Conservation (phyloP, 306 rosid genomes). For the Lotus japonicus region DNA sequence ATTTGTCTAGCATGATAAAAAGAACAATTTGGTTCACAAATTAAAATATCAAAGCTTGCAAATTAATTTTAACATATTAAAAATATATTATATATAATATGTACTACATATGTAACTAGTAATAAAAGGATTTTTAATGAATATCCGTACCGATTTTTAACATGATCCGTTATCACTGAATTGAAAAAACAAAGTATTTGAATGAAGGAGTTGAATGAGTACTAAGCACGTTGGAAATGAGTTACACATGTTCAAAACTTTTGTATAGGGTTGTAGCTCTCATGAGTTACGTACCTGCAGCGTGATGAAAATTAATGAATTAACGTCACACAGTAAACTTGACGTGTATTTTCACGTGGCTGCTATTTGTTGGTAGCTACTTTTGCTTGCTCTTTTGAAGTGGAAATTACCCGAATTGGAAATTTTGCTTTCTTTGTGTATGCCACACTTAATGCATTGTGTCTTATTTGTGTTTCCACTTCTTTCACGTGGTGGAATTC, state of each 20-base stretch:
- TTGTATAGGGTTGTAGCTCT: conserved; percentile 7
- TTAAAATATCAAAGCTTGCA: too few relatives aligned
- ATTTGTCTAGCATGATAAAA: too few relatives aligned
- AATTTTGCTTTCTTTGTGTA: conserved; percentile 22
- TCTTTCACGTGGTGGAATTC: conserved; percentile 27
- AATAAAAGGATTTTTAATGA: too few relatives aligned
- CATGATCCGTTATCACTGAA: too few relatives aligned
- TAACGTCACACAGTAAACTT: conserved; percentile 11
- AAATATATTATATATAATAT: too few relatives aligned
- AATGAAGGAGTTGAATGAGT: too few relatives aligned
- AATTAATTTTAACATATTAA: too few relatives aligned
- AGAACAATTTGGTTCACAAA: too few relatives aligned
- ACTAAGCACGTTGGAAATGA: conserved; percentile 34
- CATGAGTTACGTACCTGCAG: conserved; percentile 13
- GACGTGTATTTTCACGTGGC: conserved; percentile 25
- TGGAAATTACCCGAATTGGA: conserved; percentile 8
- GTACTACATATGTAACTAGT: too few relatives aligned
- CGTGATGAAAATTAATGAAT: neutral
- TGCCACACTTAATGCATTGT: conserved; percentile 18
- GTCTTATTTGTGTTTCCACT: conserved; percentile 9
- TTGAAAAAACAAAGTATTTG: too few relatives aligned
- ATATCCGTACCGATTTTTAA: too few relatives aligned
- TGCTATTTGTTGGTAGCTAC: conserved; percentile 9
- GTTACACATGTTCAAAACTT: conserved; percentile 23
- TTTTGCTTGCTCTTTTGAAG: conserved; percentile 22